Evolutionary conservation across 2,329 filamentous ascomycete genomes (phyloP), one percentile per base, ranked within the genome.

Genomic region (Trichoderma sp.): DNA sequence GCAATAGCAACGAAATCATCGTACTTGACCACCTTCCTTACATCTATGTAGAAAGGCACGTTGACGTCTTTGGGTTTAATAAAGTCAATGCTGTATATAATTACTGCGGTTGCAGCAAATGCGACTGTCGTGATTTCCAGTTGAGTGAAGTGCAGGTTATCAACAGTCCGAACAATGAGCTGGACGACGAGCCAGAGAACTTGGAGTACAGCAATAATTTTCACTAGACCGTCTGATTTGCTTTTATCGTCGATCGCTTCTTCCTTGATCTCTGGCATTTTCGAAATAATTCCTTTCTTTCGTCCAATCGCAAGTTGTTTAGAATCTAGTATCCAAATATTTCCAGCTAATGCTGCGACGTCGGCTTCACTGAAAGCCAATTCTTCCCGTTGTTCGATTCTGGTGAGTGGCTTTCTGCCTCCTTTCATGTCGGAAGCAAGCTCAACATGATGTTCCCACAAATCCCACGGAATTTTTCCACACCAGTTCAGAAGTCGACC

Each of bases 281-380:
- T 1, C 0, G 17, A 3, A 20, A 47, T 47, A 20, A 47, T 47
- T 11, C n/a, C n/a, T 8, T 1, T 47, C 1, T 0, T 1, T 20
- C 43, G 43, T 47, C n/a, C 43, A 3, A 47, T 20, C 4, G 17
- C 17, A 47, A 47, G n/a, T 1, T 47, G 43, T 4, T 47, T 47
- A 8, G 43, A 47, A 3, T 47, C 43, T 20, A 47, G n/a, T 47
- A 47, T 47, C 43, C 43, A 47, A 4, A 47, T 20, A 47, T 47
- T 47, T 11, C 43, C 43, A 1, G 43, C 43, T 4, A 47, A 20
- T 20, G 43, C 43, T n/a, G 43, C 43, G n/a, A 20, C n/a, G 4
- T 47, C 43, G 9, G 43, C 43, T 20, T 47, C 8, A 3, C 43
- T 47, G 17, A n/a, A n/a, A n/a, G n/a, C n/a, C n/a, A n/a, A n/a